Conservation (phyloP, 2,329 filamentous ascomycete species). For the Stagonosporopsis chrysanthemi region DNA sequence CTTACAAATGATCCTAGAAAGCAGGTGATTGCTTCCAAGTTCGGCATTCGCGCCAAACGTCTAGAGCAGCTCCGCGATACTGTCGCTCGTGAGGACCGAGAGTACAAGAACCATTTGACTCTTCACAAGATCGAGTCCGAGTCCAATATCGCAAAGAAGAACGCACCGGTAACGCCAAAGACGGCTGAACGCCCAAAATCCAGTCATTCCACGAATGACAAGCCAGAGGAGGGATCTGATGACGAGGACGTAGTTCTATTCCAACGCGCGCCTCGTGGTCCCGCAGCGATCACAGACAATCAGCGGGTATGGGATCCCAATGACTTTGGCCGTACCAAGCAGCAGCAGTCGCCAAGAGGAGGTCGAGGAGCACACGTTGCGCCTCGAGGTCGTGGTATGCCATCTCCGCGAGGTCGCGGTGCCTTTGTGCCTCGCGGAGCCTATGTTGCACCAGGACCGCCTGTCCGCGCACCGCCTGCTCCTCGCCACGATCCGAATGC, state of each 20-base stretch:
- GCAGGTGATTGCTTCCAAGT: conserved; percentile 56
- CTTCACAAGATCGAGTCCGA: conserved; percentile 49
- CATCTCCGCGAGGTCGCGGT: conserved; percentile 37
- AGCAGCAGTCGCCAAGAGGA: conserved; percentile 43
- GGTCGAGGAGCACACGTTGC: conserved; percentile 37
- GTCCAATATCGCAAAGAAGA: conserved; percentile 27
- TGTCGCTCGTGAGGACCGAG: conserved; percentile 58
- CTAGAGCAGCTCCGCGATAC: conserved; percentile 60
- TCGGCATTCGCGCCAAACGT: conserved; percentile 59
- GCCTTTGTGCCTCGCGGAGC: conserved; percentile 40
- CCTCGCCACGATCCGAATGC: conserved; percentile 46
- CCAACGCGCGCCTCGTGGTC: conserved; percentile 48
- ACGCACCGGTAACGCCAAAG: conserved; percentile 24
- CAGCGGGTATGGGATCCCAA: conserved; percentile 57
- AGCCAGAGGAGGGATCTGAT: conserved; percentile 37
- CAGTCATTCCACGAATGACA: conserved; percentile 30
- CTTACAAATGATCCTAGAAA: conserved; percentile 59
- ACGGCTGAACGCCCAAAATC: conserved; percentile 38
- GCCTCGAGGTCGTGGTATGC: conserved; percentile 35
- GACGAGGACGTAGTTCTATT: conserved; percentile 51
- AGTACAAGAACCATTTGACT: conserved; percentile 53
- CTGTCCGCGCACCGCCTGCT: conserved; percentile 35
- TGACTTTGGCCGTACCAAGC: conserved; percentile 53
- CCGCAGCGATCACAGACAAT: conserved; percentile 36
- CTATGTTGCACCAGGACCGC: conserved; percentile 41